Base-by-base conservation (phyloP, 1,284 basidiomycete species). In the Dichomitus squalens region DNA sequence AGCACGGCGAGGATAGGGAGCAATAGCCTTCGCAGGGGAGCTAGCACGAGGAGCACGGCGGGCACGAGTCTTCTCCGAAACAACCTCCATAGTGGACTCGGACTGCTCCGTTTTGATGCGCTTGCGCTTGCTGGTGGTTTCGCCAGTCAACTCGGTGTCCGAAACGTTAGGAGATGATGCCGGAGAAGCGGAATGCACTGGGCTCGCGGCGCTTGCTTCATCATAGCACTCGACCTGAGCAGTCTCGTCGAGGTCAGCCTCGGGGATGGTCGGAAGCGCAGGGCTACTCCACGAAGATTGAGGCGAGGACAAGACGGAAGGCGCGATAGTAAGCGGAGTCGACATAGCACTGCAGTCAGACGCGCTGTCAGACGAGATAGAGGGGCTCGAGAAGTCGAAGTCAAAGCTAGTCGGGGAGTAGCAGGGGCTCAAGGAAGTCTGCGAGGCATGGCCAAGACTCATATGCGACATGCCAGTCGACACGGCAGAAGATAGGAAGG, bases 261-360 rank as follows among this genome's bases (percentile, higher is more conserved):
- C 49, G 16, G 29, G 31, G 39, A 49, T 49, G 31, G 29, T 47
- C 1, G 51, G 44, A 20, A 49, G 50, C 40, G 33, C 33, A 5
- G 43, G 43, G 39, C 31, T 40, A 18, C n/a, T n/a, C 46, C 44
- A 49, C 8, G 25, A n/a, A 12, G 43, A 52, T 11, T 31, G 29
- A 25, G 50, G 55, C 9, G 56, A 49, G 3, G 56, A 57, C 25
- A 57, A 35, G 7, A 36, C 46, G n/a, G 51, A 52, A 2, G 56
- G 56, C 20, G 51, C 50, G 33, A 53, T 49, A 20, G 56, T 57
- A 35, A 48, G 33, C 9, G 56, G 56, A 18, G 56, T 57, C 29
- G 51, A 49, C 12, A 53, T 12, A 18, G 38, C 21, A 39, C 44
- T 38, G 39, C 38, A 20, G 25, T 57, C 50, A 23, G 55, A 57